Evolutionary conservation across 169 alveolate genomes (phyloP).

Genomic region (Neospora caninum): DNA sequence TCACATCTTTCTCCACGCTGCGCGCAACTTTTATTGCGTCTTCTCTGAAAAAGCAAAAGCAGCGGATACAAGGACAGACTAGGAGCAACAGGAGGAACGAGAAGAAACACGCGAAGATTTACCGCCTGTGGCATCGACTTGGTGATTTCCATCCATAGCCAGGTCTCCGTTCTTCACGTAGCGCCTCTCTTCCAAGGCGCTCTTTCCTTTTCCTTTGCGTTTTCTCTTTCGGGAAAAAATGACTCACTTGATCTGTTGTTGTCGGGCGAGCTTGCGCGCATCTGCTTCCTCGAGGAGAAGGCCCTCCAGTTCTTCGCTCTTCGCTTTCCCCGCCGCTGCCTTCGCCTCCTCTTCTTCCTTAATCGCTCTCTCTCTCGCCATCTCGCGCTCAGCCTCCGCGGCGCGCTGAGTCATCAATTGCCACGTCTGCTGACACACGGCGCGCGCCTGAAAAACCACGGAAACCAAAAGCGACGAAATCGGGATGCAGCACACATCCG

Average conservation of each 20-base stretch:
- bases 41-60: too few species aligned
- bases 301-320: background rate
- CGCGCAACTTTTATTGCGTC: slow-evolving; percentile 47
- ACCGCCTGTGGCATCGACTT: too few species aligned
- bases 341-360: slow-evolving; percentile 31
- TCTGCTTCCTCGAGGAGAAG: slow-evolving; percentile 31
- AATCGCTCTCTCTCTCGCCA: slow-evolving; percentile 37
- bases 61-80: too few species aligned
- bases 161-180: too few species aligned
- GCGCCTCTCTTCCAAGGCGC: too few species aligned
- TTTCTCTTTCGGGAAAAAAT: background rate
- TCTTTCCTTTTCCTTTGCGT: too few species aligned
- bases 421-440: slow-evolving; percentile 40
- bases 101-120: background rate
- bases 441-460: slow-evolving; percentile 49
- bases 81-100: background rate
- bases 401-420: slow-evolving; percentile 45
- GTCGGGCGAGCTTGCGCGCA: background rate
- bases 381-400: slow-evolving; percentile 49
- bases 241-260: slow-evolving; percentile 12
- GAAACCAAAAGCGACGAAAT: background rate
- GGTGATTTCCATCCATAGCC: too few species aligned
- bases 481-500: too few species aligned
- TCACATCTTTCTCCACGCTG: slow-evolving; percentile 54
- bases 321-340: background rate